Evolutionary conservation across 2,329 filamentous ascomycete species (phyloP), one percentile per base, ranked within the genome.

Genomic region (Fusarium domesticum): DNA sequence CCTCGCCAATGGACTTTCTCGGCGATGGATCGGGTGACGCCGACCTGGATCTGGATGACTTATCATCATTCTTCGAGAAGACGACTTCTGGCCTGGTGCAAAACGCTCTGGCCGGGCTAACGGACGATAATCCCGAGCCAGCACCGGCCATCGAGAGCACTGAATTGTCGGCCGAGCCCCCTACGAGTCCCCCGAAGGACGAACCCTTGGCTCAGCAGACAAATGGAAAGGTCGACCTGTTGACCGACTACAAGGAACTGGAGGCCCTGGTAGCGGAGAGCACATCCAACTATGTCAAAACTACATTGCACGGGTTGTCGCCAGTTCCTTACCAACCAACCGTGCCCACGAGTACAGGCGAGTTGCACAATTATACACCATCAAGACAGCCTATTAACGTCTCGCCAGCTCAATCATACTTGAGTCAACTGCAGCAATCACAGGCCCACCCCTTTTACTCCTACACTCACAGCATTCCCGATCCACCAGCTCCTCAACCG

Each of bases 251-350:
- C 39, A 68, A 72, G 47, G 70, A 72, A 33, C 58, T 73, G 6
- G 66, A 71, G 47, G 70, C 70, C 6, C 56, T 72, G 17, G 70
- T 73, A 10, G 70, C 68, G 0, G 68, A 71, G 50, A 72, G 70
- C 49, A 73, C 70, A 1, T 68, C 67, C 8, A 69, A 72, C 43
- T 73, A 73, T 40, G 70, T 73, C 32, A 68, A 68, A 44, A 73
- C 66, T 5, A 73, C 70, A 3, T 56, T 73, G 6, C 65, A 71
- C 47, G 69, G 67, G 18, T 50, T 73, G 11, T 72, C 70, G 3
- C 69, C 70, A 16, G 63, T 68, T 23, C 67, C 70, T 1, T 72
- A 71, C 37, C 69, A 71, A 40, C 69, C 68, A 17, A 70, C 67
- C 15, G 67, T 71, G 8, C 68, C 69, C 5, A 62, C 64, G 17